These are phyloP conservation scores for Turnera subulata DNA, from an alignment of 345 rosid genomes.

Conservation along the genomic window DNA sequence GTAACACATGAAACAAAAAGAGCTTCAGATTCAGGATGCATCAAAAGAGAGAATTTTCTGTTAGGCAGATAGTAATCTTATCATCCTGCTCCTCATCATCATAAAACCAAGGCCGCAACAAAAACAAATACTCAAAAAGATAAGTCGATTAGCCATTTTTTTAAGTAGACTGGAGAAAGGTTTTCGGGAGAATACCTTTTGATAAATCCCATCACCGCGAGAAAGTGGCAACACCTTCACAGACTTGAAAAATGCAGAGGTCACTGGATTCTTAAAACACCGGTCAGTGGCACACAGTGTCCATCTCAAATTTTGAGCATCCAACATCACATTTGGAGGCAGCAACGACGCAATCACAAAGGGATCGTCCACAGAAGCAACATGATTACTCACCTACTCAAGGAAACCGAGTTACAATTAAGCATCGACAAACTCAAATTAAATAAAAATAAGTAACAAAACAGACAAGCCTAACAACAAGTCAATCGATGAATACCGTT, in stretches of 20 bases:
- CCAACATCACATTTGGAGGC: slow-evolving; percentile 75
- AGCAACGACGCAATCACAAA: slow-evolving; percentile 86
- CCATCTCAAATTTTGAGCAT: slow-evolving; percentile 88
- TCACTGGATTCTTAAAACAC: slow-evolving; percentile 80
- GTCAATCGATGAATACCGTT: slow-evolving; percentile 43
- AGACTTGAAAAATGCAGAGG: slow-evolving; percentile 80
- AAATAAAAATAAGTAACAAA: not conserved
- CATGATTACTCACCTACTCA: slow-evolving; percentile 91
- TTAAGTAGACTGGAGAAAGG: not conserved
- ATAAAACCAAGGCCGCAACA: not conserved
- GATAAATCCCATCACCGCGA: slow-evolving; percentile 95
- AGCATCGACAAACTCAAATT: not conserved
- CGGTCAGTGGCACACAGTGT: slow-evolving; percentile 94
- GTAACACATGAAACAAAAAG: not conserved
- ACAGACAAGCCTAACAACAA: not conserved
- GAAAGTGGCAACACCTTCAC: slow-evolving; percentile 90
- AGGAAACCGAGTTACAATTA: not conserved
- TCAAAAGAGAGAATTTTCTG: not conserved
- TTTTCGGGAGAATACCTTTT: slow-evolving; percentile 48
- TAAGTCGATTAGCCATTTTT: too few species aligned
- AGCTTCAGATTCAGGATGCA: not conserved
- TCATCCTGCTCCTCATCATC: not conserved
- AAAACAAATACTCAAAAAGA: not conserved
- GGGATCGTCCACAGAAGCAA: slow-evolving; percentile 94
- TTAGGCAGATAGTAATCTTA: not conserved